Base-by-base conservation (phyloP, 2,329 filamentous ascomycete genomes). In the Fusarium decemcellulare region DNA sequence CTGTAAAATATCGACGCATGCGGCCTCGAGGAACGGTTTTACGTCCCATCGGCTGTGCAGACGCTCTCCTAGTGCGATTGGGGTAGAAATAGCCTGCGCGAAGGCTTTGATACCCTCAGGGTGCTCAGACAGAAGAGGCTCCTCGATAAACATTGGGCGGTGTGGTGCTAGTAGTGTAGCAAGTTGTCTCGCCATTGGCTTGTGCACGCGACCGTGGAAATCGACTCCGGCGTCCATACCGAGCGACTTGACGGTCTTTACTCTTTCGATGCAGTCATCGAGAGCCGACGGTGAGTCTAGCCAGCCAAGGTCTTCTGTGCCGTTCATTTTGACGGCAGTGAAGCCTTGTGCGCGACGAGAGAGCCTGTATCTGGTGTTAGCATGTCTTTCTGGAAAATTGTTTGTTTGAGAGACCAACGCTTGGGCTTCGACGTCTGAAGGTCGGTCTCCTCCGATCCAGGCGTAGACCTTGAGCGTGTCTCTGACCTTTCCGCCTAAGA, bases 131-230 rank as follows among this genome's bases (percentile, higher is more conserved):
- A 94, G 84, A 2, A 93, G 80, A 0, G 91, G 91, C 70, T 94
- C 92, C 75, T 94, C 92, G 44, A 94, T 90, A 76, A 94, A 94
- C n/a, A 94, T 81, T 0, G 92, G 92, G 2, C 84, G 84, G 68
- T 92, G 86, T 0, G 91, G 91, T 65, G 91, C 91, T 0, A 94
- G 83, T 0, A 86, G 84, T 61, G 86, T 86, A 2, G 90, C 91
- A 3, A 95, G 85, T 71, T 94, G 92, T 71, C 92, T 93, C 0
- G 92, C 92, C 91, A 94, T 94, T n/a, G 91, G 90, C 65, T 91
- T 91, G 79, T 94, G 92, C 0, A 93, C 82, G 9, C 92, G 87
- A 4, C 92, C 93, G 76, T 95, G 93, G 78, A 94, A 94, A 72
- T 95, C 93, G 29, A 95, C 84, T 2, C 90, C 93, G 0, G 87